Percentiles rank a stretch among this genome's conserved stretches.
Conservation (phyloP, 768 basidiomycete genomes). For the Boletus tylopilopsis region DNA sequence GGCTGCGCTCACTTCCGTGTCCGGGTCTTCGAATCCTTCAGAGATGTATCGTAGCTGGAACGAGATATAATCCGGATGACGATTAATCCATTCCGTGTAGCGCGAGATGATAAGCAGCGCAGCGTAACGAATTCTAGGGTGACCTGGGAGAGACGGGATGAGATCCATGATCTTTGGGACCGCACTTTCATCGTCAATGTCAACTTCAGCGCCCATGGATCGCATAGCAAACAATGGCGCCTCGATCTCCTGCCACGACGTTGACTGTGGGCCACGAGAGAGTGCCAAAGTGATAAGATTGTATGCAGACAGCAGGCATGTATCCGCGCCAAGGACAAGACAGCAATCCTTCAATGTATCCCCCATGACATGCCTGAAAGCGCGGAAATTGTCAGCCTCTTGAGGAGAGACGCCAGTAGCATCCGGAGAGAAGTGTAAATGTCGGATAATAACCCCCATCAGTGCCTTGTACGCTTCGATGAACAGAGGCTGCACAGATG, state of each 20-base stretch:
- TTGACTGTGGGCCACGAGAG: conserved; percentile 48
- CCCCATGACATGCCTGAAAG: conserved; percentile 97
- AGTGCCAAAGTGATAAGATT: conserved; percentile 76
- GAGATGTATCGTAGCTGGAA: conserved; percentile 90
- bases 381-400: conserved; percentile 90
- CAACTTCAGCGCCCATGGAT: conserved; percentile 95
- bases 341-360: conserved; percentile 99
- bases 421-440: conserved; percentile 89
- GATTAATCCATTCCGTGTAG: conserved; percentile 95
- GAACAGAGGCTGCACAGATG: conserved; percentile 71
- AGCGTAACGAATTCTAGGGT: conserved; percentile 92
- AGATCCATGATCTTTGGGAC: conserved; percentile 98
- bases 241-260: conserved; percentile 95
- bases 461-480: conserved; percentile 79
- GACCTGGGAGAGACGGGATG: conserved; percentile 82
- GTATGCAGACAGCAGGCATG: conserved; percentile 78
- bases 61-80: conserved; percentile 82
- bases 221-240: conserved; percentile 97
- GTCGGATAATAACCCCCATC: conserved; percentile 81
- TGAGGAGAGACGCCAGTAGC: conserved; percentile 60
- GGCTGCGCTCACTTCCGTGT: conserved; percentile 83
- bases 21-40: conserved; percentile 79
- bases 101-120: conserved; percentile 92
- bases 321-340: conserved; percentile 82
- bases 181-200: conserved; percentile 72